Evolutionary conservation across 1,139 yeast species (phyloP).

Genomic region (Blastobotrys apis): DNA sequence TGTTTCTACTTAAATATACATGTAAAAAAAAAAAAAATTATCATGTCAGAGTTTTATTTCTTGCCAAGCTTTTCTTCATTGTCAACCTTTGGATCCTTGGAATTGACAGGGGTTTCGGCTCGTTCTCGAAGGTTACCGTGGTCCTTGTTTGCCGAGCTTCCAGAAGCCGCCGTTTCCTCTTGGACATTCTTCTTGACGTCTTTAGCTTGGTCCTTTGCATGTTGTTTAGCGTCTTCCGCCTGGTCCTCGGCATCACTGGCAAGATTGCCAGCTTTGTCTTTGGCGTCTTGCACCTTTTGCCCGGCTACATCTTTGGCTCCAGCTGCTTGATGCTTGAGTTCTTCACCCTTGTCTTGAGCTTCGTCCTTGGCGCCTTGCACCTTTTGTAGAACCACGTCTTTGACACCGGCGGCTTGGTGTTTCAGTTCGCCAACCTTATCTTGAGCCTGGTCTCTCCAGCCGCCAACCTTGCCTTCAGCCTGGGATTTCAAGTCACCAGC

Average conservation of each 20-base stretch:
- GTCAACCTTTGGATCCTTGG: neutral
- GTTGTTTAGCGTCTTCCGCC: conserved; percentile 7
- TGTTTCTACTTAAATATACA: neutral
- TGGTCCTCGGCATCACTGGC: neutral
- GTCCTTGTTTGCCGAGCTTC: too few species aligned
- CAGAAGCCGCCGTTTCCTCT: conserved; percentile 3
- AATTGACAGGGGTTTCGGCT: neutral
- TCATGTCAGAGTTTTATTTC: too few species aligned
- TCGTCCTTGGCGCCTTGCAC: conserved; percentile 4
- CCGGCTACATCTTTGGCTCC: conserved; percentile 4
- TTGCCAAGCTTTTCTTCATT: too few species aligned
- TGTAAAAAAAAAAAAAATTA: neutral
- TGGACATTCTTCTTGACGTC: conserved; percentile 9
- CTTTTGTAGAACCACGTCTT: conserved; percentile 5
- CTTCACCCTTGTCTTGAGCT: conserved; percentile 6
- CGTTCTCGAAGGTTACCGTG: neutral
- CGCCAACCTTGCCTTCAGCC: conserved; percentile 5
- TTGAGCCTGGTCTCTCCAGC: conserved; percentile 4
- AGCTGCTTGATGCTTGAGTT: neutral
- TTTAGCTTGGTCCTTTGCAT: conserved; percentile 5
- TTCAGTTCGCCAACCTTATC: conserved; percentile 5
- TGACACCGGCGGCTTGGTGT: conserved; percentile 1
- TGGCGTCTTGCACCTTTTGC: neutral
- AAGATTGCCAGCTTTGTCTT: conserved; percentile 6
- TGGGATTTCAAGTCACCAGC: conserved; percentile 3